Base-by-base conservation (phyloP, 331 rosid species). In the Acacia pycnantha region DNA sequence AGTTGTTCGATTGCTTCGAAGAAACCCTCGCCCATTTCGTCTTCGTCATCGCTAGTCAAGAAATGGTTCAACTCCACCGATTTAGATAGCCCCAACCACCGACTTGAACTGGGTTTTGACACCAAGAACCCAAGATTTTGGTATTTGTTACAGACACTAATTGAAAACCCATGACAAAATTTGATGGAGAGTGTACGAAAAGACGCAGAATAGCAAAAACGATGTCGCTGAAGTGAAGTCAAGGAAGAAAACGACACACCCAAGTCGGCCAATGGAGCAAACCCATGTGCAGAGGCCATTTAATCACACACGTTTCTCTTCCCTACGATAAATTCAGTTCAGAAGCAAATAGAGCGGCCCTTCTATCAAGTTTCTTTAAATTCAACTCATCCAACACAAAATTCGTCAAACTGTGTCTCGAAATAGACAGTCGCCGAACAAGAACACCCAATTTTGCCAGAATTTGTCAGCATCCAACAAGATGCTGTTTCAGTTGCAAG, bases 1-100 rank as follows among this genome's bases (percentile, higher is more conserved):
- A 95, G 88, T 81, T 95, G 98, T 86, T 95, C 98, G 18, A 95
- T 92, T 33, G 98, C 99, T 88, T 93, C 97, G 14, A 91, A 90
- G 81, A 92, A 95, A 15, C 97, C 94, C 59, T 95, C 97, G 22
- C 98, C 80, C 99, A 90, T 95, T 81, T 92, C 96, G 5, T 90
- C 97, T 79, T 93, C 94, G 16, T 92, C 94, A 4, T 90, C 97
- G 47, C 98, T 95, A 8, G 99, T 95, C 83, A 95, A 69, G 75
- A 87, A 93, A 81, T 83, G 94, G 87, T 93, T 98, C 86, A 95
- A 62, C 31, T 95, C 92, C 76, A 95, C 97, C 41, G 97, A 93
- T 47, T 84, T 90, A 48, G 73, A 77, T 59, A 86, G 64, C 92
- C 88, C 86, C 3, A 85, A 81, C 50, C 90, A 89, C 70, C 94